Base-by-base conservation (phyloP, 2,329 filamentous ascomycete genomes). In the Aureobasidium pullulans region DNA sequence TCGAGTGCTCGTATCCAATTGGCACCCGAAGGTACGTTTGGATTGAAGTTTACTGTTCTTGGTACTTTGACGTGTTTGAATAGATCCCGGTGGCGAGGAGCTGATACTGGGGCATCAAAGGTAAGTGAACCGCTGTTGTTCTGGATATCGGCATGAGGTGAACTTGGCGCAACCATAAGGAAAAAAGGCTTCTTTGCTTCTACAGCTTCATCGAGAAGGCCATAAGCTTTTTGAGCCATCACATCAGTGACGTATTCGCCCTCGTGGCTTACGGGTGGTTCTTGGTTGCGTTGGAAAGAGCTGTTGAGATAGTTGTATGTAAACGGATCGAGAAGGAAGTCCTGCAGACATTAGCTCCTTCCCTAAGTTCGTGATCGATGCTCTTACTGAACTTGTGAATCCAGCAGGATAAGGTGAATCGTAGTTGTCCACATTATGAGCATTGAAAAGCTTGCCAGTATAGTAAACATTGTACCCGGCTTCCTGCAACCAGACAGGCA, bases 391-490 rank as follows among this genome's bases (percentile, higher is more conserved):
- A 7, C 76, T 77, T 11, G 77, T 86, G 76, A 83, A 89, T 0
- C 85, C 85, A 0, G 75, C 77, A 0, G 81, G 77, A 43, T 73
- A 77, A 0, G 85, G 81, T 4, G 76, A 73, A 66, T 86, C 73
- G 67, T 87, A 89, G 61, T 86, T 89, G 0, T 76, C 66, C 1
- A 81, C 75, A 0, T 75, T 81, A 54, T 88, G 85, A 0, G 79
- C 76, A 64, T 90, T 90, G 72, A 87, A 86, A 4, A 89, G 75
- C 67, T 90, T 90, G n/a, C 85, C 87, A 31, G 53, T 57, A 65
- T 89, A 90, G 66, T 87, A 89, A 0, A 86, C 89, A 63, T 83
- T 81, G 67, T 89, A 89, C 0, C 85, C 86, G 0, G 81, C 82
- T 4, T 80, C 70, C 64, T 88, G 84, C n/a, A 90, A 71, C 86